Conservation (phyloP, 345 rosid genomes). For the Geranium brycei region DNA sequence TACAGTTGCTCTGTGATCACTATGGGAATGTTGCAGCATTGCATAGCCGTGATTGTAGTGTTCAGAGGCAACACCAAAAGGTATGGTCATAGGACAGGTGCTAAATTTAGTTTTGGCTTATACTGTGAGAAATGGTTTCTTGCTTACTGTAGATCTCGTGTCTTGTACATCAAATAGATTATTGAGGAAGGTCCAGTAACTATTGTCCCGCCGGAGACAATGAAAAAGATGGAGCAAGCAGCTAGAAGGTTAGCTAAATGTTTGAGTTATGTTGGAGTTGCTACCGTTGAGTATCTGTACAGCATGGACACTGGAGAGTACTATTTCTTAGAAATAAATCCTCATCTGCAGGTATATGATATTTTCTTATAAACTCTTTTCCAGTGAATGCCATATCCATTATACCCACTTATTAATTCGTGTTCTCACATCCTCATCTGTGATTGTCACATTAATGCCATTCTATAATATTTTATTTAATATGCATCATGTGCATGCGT, state of each 20-base stretch:
- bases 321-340: slow-evolving; percentile 92
- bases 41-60: slow-evolving; percentile 98
- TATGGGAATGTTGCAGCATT: slow-evolving; percentile 94
- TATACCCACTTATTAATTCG: too few relatives aligned
- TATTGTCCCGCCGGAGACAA: slow-evolving; percentile 68
- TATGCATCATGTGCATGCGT: too few relatives aligned
- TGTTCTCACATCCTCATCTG: too few relatives aligned
- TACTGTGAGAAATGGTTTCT: background rate
- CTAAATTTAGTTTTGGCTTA: slow-evolving; percentile 5
- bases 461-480: too few relatives aligned
- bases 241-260: slow-evolving; percentile 88
- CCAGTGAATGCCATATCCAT: too few relatives aligned
- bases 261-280: slow-evolving; percentile 92
- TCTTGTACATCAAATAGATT: slow-evolving; percentile 33
- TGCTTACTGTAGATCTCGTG: too few relatives aligned
- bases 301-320: slow-evolving; percentile 97
- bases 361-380: slow-evolving; percentile 2
- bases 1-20: slow-evolving; percentile 91
- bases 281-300: slow-evolving; percentile 92
- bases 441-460: too few relatives aligned
- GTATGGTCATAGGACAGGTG: slow-evolving; percentile 22
- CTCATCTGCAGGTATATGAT: slow-evolving; percentile 76
- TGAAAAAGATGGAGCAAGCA: slow-evolving; percentile 88
- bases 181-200: slow-evolving; percentile 99
- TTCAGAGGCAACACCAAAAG: slow-evolving; percentile 99